Evolutionary conservation across 129 eudicot species (phyloP).

Genomic region (Pittosporum tobira): DNA sequence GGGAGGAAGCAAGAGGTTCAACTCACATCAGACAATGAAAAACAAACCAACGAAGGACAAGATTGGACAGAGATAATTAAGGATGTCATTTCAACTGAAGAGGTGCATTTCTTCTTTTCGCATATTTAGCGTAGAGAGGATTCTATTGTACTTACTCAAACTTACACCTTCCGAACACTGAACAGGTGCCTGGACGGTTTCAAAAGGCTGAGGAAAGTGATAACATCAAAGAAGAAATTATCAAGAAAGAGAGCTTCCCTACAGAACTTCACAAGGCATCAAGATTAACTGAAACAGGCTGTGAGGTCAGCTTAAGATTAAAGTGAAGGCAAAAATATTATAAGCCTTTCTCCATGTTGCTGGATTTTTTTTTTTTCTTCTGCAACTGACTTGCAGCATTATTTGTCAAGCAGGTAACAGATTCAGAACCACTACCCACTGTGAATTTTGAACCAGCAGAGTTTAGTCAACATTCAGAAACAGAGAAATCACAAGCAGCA

Average conservation of each 20-base stretch:
- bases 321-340: not conserved
- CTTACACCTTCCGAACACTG: not conserved
- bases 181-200: slow-evolving; percentile 6
- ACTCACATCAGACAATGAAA: not conserved
- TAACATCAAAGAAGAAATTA: not conserved
- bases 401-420: slow-evolving; percentile 18
- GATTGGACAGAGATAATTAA: not conserved
- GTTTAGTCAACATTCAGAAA: slow-evolving; percentile 10
- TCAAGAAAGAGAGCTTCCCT: slow-evolving; percentile 8
- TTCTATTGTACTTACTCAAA: not conserved
- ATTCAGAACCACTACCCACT: slow-evolving; percentile 2
- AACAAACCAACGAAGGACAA: not conserved
- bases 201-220: slow-evolving; percentile 7
- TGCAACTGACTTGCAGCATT: slow-evolving; percentile 8
- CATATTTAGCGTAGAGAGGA: not conserved
- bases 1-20: slow-evolving; percentile 3
- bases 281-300: not conserved
- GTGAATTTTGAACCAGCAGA: slow-evolving; percentile 14
- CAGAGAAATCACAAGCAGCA: slow-evolving; percentile 4
- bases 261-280: slow-evolving; percentile 4
- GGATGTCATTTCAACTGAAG: slow-evolving; percentile 7
- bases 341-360: not conserved
- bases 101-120: not conserved
- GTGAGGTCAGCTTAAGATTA: not conserved
- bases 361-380: not conserved